These are phyloP conservation scores for Drosera spatulata DNA, from an alignment of 179 eudicot species.

Conservation along the genomic window DNA sequence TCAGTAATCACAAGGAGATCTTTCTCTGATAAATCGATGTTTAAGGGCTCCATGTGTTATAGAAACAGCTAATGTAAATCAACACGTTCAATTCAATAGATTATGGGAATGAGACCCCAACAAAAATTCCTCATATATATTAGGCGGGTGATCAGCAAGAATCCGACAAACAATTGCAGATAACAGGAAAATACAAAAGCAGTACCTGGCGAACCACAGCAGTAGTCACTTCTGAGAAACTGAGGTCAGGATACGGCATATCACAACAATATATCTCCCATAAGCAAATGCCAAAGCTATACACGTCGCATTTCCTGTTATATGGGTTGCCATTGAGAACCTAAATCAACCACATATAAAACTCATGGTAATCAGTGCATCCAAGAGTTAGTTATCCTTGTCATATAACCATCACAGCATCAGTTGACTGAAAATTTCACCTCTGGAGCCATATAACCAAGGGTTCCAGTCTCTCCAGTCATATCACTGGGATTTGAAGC, in stretches of 20 bases:
- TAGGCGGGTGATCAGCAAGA: neutral
- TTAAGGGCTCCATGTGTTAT: neutral
- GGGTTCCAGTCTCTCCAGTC: constrained; percentile 31
- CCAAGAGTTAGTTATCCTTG: too few relatives aligned
- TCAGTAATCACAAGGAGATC: neutral
- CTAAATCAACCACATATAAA: constrained; percentile 16
- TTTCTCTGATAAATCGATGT: too few relatives aligned
- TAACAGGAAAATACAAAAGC: neutral
- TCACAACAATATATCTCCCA: constrained; percentile 41
- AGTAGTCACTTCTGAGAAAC: constrained; percentile 64
- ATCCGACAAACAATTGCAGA: neutral
- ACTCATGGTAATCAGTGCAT: neutral
- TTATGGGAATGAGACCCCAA: too few relatives aligned
- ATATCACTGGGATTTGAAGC: too few relatives aligned
- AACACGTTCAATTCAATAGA: too few relatives aligned
- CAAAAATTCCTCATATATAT: neutral
- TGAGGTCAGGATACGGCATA: constrained; percentile 11
- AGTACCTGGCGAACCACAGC: constrained; percentile 63
- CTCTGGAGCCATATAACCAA: constrained; percentile 71
- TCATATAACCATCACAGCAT: neutral
- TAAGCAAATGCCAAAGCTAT: constrained; percentile 36
- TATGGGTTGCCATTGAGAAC: constrained; percentile 56
- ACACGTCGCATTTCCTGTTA: constrained; percentile 11
- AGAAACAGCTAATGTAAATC: neutral
- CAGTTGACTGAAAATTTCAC: constrained; percentile 10